These are phyloP conservation scores for Phytophthora colocasiae DNA, from an alignment of 352 stramenopile species.

Conservation along the genomic window DNA sequence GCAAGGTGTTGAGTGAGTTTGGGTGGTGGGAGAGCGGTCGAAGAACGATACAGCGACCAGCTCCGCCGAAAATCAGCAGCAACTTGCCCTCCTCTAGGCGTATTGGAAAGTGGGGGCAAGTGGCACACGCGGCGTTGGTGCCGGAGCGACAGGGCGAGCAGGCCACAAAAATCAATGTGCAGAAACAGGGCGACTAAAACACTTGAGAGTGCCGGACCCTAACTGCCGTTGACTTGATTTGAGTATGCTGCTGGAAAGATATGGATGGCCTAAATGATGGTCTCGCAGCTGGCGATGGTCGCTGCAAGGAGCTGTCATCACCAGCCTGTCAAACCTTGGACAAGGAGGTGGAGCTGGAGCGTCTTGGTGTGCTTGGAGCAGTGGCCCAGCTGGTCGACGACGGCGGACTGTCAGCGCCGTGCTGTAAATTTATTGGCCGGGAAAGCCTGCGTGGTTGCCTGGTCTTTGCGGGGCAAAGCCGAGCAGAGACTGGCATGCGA, in stretches of 20 bases:
- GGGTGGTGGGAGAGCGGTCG: conserved; percentile 17
- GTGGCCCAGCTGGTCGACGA: conserved; percentile 4
- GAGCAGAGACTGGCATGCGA: conserved; percentile 30
- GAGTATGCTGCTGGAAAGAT: conserved; percentile 27
- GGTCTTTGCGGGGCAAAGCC: conserved; percentile 17
- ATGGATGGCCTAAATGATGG: conserved; percentile 26
- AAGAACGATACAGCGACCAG: conserved; percentile 43
- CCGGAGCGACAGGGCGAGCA: conserved; percentile 35
- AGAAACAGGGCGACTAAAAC: conserved; percentile 11
- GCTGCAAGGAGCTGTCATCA: background rate
- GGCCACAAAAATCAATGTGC: conserved; percentile 26
- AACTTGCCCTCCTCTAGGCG: conserved; percentile 13
- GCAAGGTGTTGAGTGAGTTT: background rate
- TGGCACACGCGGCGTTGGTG: conserved; percentile 17
- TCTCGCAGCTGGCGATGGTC: conserved; percentile 19
- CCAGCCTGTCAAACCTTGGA: background rate
- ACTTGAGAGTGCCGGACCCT: too few species aligned
- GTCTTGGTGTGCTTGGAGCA: conserved; percentile 14
- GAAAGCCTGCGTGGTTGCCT: conserved; percentile 22
- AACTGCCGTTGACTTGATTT: conserved; percentile 12
- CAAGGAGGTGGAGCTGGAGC: background rate
- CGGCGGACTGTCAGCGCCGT: background rate
- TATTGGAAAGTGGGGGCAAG: conserved; percentile 30
- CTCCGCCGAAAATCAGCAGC: conserved; percentile 5
- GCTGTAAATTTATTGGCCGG: conserved; percentile 29